Percentiles rank a stretch among this genome's conserved stretches.
Conservation (phyloP, 257 asterid species). For the Rubia yunnanensis region DNA sequence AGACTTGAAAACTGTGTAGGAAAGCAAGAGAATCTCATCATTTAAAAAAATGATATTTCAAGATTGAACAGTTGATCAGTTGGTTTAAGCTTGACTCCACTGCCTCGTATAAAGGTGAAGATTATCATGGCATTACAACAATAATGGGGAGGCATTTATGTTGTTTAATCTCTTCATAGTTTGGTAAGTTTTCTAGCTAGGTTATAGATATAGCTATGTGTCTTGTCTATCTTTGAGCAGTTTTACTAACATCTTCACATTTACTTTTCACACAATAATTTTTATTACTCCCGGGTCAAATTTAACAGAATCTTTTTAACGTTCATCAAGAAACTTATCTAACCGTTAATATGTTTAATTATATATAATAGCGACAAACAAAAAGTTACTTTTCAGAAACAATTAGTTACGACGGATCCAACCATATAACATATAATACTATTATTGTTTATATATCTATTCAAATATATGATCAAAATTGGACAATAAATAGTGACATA, state of each 20-base stretch:
- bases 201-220: background rate
- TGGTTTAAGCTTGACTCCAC: conserved; percentile 1
- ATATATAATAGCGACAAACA: too few relatives aligned
- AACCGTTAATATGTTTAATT: too few relatives aligned
- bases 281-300: background rate
- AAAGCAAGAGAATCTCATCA: conserved; percentile 10
- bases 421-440: too few relatives aligned
- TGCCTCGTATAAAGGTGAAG: background rate
- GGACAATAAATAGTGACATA: too few relatives aligned
- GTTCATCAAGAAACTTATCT: too few relatives aligned
- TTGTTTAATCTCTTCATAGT: background rate
- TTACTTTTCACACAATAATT: too few relatives aligned
- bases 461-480: too few relatives aligned
- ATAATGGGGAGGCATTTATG: conserved; percentile 10
- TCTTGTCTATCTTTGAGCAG: background rate
- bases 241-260: too few relatives aligned
- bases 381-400: too few relatives aligned
- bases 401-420: too few relatives aligned
- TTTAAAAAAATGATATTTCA: background rate
- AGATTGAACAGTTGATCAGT: background rate
- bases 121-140: conserved; percentile 1
- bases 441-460: too few relatives aligned
- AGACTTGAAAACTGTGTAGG: background rate
- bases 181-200: background rate
- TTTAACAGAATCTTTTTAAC: too few relatives aligned